These are phyloP conservation scores for Yamadazyma oceani DNA, from an alignment of 1,139 yeast genomes.

Conservation along the genomic window DNA sequence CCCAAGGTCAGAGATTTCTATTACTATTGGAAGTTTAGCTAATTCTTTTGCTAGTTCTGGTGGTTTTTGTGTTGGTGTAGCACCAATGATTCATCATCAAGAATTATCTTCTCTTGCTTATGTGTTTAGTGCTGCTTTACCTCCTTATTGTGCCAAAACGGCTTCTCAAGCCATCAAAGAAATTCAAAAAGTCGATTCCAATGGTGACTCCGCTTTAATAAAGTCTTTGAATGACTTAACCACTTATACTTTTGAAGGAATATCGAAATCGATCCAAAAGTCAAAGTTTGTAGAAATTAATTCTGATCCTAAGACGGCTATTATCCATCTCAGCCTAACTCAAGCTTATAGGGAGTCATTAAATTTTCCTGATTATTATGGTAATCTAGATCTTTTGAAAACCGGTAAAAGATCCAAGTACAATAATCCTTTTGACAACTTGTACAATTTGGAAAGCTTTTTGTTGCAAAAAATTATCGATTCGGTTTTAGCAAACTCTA, in stretches of 20 bases:
- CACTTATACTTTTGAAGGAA: slow-evolving; percentile 19
- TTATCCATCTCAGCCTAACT: slow-evolving; percentile 59
- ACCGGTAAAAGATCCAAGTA: slow-evolving; percentile 40
- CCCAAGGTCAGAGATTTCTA: slow-evolving; percentile 70
- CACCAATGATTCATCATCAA: slow-evolving; percentile 87
- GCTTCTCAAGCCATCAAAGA: slow-evolving; percentile 58
- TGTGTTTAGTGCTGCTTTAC: slow-evolving; percentile 92
- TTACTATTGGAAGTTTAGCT: slow-evolving; percentile 87
- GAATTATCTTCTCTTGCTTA: slow-evolving; percentile 86
- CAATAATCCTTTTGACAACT: slow-evolving; percentile 37
- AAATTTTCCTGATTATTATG: slow-evolving; percentile 49
- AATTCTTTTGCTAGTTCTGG: slow-evolving; percentile 86
- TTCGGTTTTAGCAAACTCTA: slow-evolving; percentile 44
- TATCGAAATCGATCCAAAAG: slow-evolving; percentile 19
- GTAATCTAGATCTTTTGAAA: slow-evolving; percentile 37
- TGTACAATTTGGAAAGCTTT: slow-evolving; percentile 59
- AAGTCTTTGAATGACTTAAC: slow-evolving; percentile 27
- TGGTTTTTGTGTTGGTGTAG: slow-evolving; percentile 88
- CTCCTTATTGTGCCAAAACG: slow-evolving; percentile 85
- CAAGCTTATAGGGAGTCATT: slow-evolving; percentile 42
- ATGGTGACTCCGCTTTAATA: slow-evolving; percentile 35
- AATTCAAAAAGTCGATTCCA: slow-evolving; percentile 31
- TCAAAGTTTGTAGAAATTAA: slow-evolving; percentile 47
- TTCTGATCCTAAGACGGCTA: slow-evolving; percentile 64
- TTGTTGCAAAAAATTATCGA: slow-evolving; percentile 67